Percentiles rank a stretch among this genome's conserved stretches.
Conservation (phyloP, 257 asterid species). For the Datura wrightii region DNA sequence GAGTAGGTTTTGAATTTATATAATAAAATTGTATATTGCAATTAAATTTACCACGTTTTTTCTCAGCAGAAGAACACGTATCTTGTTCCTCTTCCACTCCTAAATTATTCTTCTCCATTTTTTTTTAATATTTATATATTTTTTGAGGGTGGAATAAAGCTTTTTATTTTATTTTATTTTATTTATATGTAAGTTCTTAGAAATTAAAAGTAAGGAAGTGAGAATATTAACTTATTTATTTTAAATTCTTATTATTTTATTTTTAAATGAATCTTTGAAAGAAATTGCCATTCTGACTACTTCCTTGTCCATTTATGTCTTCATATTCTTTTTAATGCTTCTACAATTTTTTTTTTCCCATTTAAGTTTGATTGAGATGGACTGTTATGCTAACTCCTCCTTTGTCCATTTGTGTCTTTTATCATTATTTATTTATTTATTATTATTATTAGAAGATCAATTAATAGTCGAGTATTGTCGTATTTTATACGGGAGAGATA, state of each 20-base stretch:
- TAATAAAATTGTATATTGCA: background rate
- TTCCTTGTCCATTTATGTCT: background rate
- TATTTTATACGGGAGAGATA: no score
- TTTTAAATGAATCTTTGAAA: background rate
- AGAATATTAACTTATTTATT: background rate
- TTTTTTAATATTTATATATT: background rate
- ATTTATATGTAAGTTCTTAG: background rate
- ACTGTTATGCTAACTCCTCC: background rate
- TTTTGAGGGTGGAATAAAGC: background rate
- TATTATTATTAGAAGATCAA: no score
- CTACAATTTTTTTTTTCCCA: background rate
- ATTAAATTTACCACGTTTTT: background rate
- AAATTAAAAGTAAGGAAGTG: background rate
- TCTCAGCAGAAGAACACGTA: background rate
- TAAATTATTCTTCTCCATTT: background rate
- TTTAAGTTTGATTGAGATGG: background rate
- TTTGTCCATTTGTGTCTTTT: background rate
- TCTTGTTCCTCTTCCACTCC: conserved; percentile 4
- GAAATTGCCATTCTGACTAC: background rate
- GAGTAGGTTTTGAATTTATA: no score
- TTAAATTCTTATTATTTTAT: background rate
- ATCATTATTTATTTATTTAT: background rate
- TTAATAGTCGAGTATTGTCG: no score
- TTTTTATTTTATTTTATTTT: background rate
- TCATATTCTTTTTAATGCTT: background rate